Percentiles rank a stretch among this genome's conserved stretches.
Evolutionary conservation across 1,284 basidiomycete species (phyloP).

Genomic region (Cryptococcus floricola): DNA sequence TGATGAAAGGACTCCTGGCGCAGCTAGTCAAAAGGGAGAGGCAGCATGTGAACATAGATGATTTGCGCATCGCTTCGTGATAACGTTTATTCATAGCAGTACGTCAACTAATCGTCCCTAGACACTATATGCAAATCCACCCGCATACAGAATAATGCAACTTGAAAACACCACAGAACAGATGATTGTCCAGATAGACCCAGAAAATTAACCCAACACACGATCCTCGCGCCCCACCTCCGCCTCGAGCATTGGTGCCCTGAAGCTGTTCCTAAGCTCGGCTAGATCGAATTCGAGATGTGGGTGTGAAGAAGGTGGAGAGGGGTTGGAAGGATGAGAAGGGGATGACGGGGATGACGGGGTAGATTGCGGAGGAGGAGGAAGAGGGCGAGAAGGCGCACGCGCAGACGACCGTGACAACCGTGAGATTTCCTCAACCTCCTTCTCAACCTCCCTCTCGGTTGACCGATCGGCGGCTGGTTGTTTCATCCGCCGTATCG

Average conservation of each 20-base stretch:
- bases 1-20: too few relatives aligned
- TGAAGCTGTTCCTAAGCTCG: conserved; percentile 8
- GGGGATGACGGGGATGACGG: neutral
- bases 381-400: neutral
- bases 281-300: conserved; percentile 6
- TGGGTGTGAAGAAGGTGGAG: neutral
- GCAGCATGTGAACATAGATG: too few relatives aligned
- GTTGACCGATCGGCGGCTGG: conserved; percentile 1
- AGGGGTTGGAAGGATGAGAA: neutral
- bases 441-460: neutral
- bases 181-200: too few relatives aligned
- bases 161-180: neutral
- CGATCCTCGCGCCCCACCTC: neutral
- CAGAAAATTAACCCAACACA: neutral
- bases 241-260: neutral
- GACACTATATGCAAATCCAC: too few relatives aligned
- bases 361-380: neutral
- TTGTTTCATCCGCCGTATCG: conserved; percentile 35
- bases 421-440: neutral
- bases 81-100: too few relatives aligned
- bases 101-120: too few relatives aligned
- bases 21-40: too few relatives aligned
- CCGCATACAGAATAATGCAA: too few relatives aligned
- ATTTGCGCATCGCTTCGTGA: too few relatives aligned
- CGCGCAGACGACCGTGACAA: neutral